Percentiles rank a stretch among this genome's conserved stretches.
These are phyloP conservation scores for Corynespora cassiicola DNA, from an alignment of 2,329 filamentous ascomycete genomes.

Conservation along the genomic window DNA sequence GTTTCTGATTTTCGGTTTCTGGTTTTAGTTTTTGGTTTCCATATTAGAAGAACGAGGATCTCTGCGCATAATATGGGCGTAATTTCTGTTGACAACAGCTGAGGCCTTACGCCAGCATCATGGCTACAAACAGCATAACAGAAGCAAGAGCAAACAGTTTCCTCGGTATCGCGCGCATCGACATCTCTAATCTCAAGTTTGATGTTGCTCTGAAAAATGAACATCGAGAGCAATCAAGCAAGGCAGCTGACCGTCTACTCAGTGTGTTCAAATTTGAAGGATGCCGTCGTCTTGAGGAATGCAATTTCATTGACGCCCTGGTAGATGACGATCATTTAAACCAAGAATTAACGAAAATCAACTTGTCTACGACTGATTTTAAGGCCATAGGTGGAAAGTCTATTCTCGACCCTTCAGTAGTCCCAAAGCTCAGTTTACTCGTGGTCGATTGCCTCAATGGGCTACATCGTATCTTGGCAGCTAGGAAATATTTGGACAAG, in stretches of 20 bases:
- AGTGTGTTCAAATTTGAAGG: constrained; percentile 13
- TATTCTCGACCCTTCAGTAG: background rate
- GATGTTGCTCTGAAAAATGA: constrained; percentile 1
- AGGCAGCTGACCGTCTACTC: constrained; percentile 3
- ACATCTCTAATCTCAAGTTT: constrained; percentile 10
- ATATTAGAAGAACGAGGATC: too few species aligned
- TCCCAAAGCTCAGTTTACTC: background rate
- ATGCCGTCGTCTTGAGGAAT: constrained; percentile 11
- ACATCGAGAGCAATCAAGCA: constrained; percentile 8
- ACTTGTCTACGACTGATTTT: too few species aligned
- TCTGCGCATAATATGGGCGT: too few species aligned
- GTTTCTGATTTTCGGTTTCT: too few species aligned
- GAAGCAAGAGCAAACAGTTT: too few species aligned
- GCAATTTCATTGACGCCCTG: constrained; percentile 16
- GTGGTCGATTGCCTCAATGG: constrained; percentile 15
- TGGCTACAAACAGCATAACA: too few species aligned
- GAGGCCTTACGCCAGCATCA: too few species aligned
- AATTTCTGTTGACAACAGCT: too few species aligned
- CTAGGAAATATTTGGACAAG: constrained; percentile 8
- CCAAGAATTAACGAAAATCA: background rate
- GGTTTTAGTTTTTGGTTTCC: too few species aligned
- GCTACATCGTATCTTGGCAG: constrained; percentile 15
- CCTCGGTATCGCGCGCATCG: constrained; percentile 11
- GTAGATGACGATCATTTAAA: constrained; percentile 6
- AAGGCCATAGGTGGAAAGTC: too few species aligned